phyloP scores from a whole-genome alignment of 768 basidiomycete genomes.

The Mycena leptocephala region DNA sequence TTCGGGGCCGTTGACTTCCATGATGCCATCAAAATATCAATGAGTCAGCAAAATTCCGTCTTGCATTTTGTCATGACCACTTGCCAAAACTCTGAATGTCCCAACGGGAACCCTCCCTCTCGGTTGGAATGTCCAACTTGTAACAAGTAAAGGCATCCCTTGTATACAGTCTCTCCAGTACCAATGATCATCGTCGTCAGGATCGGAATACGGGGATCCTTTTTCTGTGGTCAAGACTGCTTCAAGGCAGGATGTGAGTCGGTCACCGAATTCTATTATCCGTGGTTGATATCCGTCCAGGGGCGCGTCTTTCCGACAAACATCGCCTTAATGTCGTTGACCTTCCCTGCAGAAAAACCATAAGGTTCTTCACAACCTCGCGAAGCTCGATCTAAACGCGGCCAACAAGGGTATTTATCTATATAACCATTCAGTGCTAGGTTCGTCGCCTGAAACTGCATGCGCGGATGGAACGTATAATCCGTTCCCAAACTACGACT shows the following conservation, averaged over 20 bases:
- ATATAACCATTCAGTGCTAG: background rate
- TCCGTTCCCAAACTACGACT: conserved; percentile 84
- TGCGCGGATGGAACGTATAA: conserved; percentile 84
- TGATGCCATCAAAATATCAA: no score
- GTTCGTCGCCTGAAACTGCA: background rate
- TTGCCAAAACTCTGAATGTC: conserved; percentile 82
- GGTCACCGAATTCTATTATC: conserved; percentile 28
- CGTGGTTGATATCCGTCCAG: conserved; percentile 42
- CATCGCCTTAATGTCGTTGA: conserved; percentile 9
- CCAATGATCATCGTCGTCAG: conserved; percentile 56
- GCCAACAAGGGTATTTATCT: conserved; percentile 22
- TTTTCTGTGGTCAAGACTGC: conserved; percentile 96
- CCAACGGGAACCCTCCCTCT: conserved; percentile 90
- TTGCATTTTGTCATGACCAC: no score
- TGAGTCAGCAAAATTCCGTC: no score
- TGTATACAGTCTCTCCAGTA: conserved; percentile 3
- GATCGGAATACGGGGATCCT: conserved; percentile 86
- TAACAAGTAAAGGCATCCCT: no score
- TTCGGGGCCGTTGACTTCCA: no score
- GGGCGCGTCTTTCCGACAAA: conserved; percentile 48
- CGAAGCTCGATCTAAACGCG: conserved; percentile 44
- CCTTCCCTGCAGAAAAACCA: conserved; percentile 77
- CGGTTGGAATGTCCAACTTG: conserved; percentile 95
- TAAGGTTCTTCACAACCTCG: conserved; percentile 83
- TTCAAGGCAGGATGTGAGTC: conserved; percentile 95